Evolutionary conservation across 805 yeast species (phyloP), one percentile per base, ranked within the genome.

Genomic region (Lipomyces mesembrius): DNA sequence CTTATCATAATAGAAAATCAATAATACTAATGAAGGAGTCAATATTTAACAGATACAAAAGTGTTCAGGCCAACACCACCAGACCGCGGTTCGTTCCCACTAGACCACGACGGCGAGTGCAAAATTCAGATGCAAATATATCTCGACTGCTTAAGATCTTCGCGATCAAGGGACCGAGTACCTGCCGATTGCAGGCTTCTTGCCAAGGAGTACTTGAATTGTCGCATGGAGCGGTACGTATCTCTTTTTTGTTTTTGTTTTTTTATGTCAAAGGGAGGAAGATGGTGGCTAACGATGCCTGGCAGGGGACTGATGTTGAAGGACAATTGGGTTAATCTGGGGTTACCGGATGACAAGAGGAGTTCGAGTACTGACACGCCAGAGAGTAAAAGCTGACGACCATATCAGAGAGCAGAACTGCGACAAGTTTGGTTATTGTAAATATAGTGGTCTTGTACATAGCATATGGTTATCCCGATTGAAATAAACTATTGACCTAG

Each of bases 61-160:
- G 43, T 37, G 39, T 59, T 64, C 60, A 35, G 73, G 14, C 97
- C 98, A 9, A 89, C 94, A 0, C 97, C 99, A 27, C 99, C 99
- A 1, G 97, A 94, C 71, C 81, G 97, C 72, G 99, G 99, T 0
- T 91, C 98, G 0, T 94, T 94, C 78, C 99, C 98, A 0, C 80
- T 94, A 57, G 99, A 94, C 75, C 99, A 94, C 75, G 88, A 85
- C 67, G 84, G 84, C 68, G 98, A 95, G 71, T 94, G 98, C 75
- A 85, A 87, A 27, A 81, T 82, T 27, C 84, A 86, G 65, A 95
- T 93, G 95, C 76, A 83, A 56, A 85, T 84, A 58, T 94, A 94
- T 76, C 80, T 94, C 69, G 80, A 86, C 58, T 94, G 99, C 79
- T 80, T 94, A 78, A 88, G 89, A 75, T 80, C 87, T 39, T 91